Evolutionary conservation across 495 filamentous ascomycete species (phyloP).

Genomic region (Tricharina praecox): DNA sequence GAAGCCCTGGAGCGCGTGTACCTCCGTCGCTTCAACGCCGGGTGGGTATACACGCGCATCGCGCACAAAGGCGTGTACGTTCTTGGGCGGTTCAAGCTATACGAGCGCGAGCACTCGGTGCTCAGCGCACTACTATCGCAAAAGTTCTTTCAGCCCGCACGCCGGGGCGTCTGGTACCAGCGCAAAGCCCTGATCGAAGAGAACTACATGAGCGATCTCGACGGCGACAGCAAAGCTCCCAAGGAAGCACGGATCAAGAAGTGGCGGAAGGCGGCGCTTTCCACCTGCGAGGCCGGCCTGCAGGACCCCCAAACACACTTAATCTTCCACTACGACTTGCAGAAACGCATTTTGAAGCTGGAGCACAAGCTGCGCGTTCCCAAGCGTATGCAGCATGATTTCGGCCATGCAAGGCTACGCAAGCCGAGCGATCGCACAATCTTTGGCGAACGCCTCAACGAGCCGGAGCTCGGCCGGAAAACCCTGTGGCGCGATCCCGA

Average conservation of each 20-base stretch:
- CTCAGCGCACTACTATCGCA: conserved; percentile 63
- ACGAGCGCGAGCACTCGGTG: conserved; percentile 59
- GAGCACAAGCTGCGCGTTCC: conserved; percentile 68
- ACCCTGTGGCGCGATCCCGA: conserved; percentile 79
- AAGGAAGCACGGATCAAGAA: conserved; percentile 56
- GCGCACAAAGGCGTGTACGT: conserved; percentile 71
- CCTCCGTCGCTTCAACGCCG: conserved; percentile 75
- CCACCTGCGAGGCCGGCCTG: conserved; percentile 75
- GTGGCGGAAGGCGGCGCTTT: conserved; percentile 62
- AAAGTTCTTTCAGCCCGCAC: conserved; percentile 63
- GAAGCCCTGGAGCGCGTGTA: conserved; percentile 78
- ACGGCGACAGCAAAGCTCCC: conserved; percentile 29
- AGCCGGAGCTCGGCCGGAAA: conserved; percentile 40
- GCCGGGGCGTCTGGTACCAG: conserved; percentile 88
- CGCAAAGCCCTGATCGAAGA: conserved; percentile 89
- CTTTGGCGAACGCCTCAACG: conserved; percentile 50
- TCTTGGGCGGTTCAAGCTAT: conserved; percentile 66
- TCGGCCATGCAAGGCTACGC: conserved; percentile 60
- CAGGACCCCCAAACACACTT: conserved; percentile 77
- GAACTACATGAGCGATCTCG: conserved; percentile 64
- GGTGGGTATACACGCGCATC: conserved; percentile 86
- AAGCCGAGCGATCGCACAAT: conserved; percentile 59
- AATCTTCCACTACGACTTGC: conserved; percentile 84
- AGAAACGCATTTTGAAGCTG: conserved; percentile 79
- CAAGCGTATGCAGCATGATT: conserved; percentile 80